Conservation (phyloP, 2,329 filamentous ascomycete species). For the Monilinia laxa region DNA sequence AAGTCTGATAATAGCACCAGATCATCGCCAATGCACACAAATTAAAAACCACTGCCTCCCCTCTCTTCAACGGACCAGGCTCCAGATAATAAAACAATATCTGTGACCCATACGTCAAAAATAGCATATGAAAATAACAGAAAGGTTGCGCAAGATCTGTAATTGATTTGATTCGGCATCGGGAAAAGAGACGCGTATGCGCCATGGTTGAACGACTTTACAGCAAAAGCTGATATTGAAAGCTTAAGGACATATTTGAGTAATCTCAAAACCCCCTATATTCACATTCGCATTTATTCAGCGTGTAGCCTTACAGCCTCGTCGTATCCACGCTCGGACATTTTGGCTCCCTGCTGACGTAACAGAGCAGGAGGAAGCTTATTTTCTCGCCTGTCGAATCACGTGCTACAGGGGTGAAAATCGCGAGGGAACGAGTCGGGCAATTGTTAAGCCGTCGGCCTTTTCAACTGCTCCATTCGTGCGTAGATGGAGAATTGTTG, state of each 20-base stretch:
- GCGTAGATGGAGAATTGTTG: background rate
- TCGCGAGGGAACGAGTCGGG: background rate
- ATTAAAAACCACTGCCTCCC: constrained; percentile 66
- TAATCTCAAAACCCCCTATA: background rate
- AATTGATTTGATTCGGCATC: constrained; percentile 27
- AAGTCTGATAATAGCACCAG: constrained; percentile 61
- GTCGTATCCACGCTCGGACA: background rate
- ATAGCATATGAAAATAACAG: constrained; percentile 64
- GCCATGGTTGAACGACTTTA: constrained; percentile 9
- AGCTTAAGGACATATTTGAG: background rate
- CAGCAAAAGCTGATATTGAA: background rate
- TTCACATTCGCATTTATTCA: background rate
- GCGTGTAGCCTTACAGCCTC: constrained; percentile 2
- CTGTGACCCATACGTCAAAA: constrained; percentile 72
- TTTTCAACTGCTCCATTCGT: background rate
- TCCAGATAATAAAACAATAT: constrained; percentile 63
- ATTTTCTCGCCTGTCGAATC: background rate
- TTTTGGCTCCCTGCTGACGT: background rate
- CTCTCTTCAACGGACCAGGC: constrained; percentile 57
- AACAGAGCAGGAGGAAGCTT: too few species aligned
- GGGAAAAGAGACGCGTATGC: constrained; percentile 18
- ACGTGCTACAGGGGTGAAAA: background rate
- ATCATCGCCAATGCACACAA: constrained; percentile 47
- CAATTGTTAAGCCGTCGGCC: background rate
- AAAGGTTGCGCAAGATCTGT: constrained; percentile 62